Conservation (phyloP, 2,329 filamentous ascomycete species). For the Nannizzia gypsea region DNA sequence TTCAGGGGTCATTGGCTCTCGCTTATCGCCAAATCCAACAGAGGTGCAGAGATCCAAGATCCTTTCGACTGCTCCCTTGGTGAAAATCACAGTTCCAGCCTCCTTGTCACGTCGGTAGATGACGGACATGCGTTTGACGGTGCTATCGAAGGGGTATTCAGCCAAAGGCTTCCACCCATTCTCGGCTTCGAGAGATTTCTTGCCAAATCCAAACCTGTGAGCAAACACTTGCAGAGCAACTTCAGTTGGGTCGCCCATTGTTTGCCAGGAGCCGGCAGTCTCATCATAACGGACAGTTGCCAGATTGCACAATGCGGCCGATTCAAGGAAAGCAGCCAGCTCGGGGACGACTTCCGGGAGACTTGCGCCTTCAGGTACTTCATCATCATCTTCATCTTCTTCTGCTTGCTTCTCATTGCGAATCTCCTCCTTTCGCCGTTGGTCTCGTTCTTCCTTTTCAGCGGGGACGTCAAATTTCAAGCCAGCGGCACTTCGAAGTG, state of each 20-base stretch:
- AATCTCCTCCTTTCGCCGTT: constrained; percentile 19
- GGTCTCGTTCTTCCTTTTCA: constrained; percentile 26
- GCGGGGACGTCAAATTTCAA: constrained; percentile 54
- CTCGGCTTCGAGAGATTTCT: constrained; percentile 30
- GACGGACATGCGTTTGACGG: constrained; percentile 56
- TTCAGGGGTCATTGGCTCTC: constrained; percentile 30
- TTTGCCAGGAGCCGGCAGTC: constrained; percentile 39
- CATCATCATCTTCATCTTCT: constrained; percentile 18
- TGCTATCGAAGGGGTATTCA: constrained; percentile 54
- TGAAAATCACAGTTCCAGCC: constrained; percentile 19
- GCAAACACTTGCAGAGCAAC: constrained; percentile 57
- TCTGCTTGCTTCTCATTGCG: constrained; percentile 14
- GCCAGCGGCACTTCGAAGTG: constrained; percentile 48
- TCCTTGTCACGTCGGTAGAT: constrained; percentile 38
- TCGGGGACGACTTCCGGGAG: constrained; percentile 33
- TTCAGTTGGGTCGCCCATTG: constrained; percentile 54
- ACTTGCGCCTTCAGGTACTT: constrained; percentile 13
- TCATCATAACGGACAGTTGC: constrained; percentile 38
- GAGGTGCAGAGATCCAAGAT: constrained; percentile 40
- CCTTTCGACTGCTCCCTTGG: constrained; percentile 34
- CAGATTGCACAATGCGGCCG: constrained; percentile 46
- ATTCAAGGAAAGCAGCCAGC: constrained; percentile 41
- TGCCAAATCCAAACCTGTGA: constrained; percentile 45
- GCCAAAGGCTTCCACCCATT: constrained; percentile 42
- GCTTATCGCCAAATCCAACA: constrained; percentile 32